Percentiles rank a stretch among this genome's conserved stretches.
These are phyloP conservation scores for Batkoa obscura DNA, from an alignment of 371 early-diverging fungal species.

Conservation along the genomic window DNA sequence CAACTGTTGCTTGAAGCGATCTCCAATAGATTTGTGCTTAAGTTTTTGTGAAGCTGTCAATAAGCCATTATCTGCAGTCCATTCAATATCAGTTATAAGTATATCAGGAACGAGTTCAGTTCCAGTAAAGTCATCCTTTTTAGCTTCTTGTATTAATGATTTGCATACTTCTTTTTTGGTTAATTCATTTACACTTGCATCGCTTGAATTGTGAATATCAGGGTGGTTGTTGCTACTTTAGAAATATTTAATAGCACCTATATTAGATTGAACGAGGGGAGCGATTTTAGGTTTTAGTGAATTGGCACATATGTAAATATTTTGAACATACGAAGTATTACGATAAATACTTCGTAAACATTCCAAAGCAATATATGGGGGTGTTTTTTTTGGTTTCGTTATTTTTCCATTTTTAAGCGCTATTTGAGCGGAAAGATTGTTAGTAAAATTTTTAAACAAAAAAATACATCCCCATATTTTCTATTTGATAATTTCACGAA, in stretches of 20 bases:
- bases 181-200: conserved; percentile 20
- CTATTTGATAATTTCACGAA: conserved; percentile 78
- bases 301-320: conserved; percentile 77
- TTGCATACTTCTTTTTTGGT: conserved; percentile 21
- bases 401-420: too few species aligned
- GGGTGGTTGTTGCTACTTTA: conserved; percentile 10
- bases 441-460: too few species aligned
- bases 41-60: conserved; percentile 89
- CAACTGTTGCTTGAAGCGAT: conserved; percentile 34
- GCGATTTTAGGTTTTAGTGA: conserved; percentile 39
- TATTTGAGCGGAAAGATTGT: too few species aligned
- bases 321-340: conserved; percentile 48
- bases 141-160: conserved; percentile 23
- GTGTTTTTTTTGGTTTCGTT: too few species aligned
- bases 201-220: conserved; percentile 14
- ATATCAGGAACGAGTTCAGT: conserved; percentile 52
- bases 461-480: too few species aligned
- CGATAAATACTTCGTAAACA: conserved; percentile 88
- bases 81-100: conserved; percentile 50
- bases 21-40: conserved; percentile 57
- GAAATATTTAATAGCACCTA: conserved; percentile 18
- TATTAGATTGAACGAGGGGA: conserved; percentile 20
- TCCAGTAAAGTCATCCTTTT: conserved; percentile 36
- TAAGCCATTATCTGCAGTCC: conserved; percentile 72
- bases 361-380: conserved; percentile 96